A percentile compares a stretch with the other conserved stretches of the same genome.
Evolutionary conservation across 768 basidiomycete genomes (phyloP).

Genomic region (Daedaleopsis sinensis): DNA sequence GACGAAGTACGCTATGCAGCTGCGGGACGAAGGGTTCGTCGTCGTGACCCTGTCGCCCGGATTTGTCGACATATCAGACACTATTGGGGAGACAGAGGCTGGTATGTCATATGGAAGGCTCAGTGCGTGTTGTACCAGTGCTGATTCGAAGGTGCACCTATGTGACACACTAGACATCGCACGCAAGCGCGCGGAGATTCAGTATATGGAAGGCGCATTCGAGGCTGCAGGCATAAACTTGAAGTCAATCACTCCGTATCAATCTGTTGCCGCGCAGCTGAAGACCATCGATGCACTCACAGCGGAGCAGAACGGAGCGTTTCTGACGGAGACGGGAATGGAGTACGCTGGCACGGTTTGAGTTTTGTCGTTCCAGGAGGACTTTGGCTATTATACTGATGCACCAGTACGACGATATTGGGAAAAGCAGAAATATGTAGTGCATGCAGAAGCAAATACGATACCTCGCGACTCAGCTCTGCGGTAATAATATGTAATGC

Average conservation of each 20-base stretch:
- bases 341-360: too few species aligned
- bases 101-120: not conserved
- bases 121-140: not conserved
- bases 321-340: not conserved
- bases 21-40: slow-evolving; percentile 34
- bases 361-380: too few species aligned
- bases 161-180: too few species aligned
- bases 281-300: not conserved
- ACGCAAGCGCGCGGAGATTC: too few species aligned
- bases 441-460: too few species aligned
- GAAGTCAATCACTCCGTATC: not conserved
- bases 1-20: slow-evolving; percentile 39
- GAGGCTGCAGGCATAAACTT: too few species aligned
- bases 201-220: too few species aligned
- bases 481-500: too few species aligned
- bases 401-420: too few species aligned
- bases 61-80: slow-evolving; percentile 33
- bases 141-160: not conserved
- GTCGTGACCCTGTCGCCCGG: slow-evolving; percentile 41
- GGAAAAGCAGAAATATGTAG: too few species aligned
- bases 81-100: not conserved
- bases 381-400: too few species aligned
- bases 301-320: not conserved
- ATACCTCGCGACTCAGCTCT: too few species aligned
- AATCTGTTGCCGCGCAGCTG: not conserved